Base-by-base conservation (phyloP, 2,329 filamentous ascomycete species). In the Cercospora sesami region DNA sequence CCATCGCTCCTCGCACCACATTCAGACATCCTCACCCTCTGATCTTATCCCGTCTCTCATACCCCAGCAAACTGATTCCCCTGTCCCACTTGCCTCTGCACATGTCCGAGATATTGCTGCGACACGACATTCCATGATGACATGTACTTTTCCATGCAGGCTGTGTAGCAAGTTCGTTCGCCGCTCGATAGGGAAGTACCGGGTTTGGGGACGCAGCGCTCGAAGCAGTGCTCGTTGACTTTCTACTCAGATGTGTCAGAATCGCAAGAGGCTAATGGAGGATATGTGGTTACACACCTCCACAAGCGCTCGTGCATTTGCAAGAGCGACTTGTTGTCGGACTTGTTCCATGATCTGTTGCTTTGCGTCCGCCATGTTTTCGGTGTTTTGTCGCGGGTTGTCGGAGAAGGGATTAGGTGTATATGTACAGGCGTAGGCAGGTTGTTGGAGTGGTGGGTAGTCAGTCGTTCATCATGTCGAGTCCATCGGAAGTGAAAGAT, bases 81-180 rank as follows among this genome's bases (percentile, higher is more conserved):
- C 23, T 31, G 23, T 12, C 68, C 73, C 18, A 72, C 68, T 5
- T 73, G 80, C 69, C 79, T 80, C 76, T 85, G 83, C 78, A 85
- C 80, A 73, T 83, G 75, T 30, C 77, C 78, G 42, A 85, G 78
- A 70, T 85, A 86, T 68, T 82, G 80, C 75, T 81, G 79, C 69
- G 79, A 81, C 28, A 85, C 83, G 18, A 80, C 81, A 72, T 85
- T 85, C 83, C 83, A 86, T 39, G 81, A 78, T 39, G 78, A 76
- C 83, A 86, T 85, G 78, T 86, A 86, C 75, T 86, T 86, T 74
- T 85, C 83, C 83, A 86, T 84, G 78, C 84, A 86, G 53, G 78
- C 71, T 21, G 81, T 82, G 74, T 84, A 83, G 80, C 84, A 86
- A 18, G 76, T 79, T 70, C 81, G 76, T 74, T 86, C 84, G 76